Base-by-base conservation (phyloP, 306 rosid species). In the Cercis canadensis region DNA sequence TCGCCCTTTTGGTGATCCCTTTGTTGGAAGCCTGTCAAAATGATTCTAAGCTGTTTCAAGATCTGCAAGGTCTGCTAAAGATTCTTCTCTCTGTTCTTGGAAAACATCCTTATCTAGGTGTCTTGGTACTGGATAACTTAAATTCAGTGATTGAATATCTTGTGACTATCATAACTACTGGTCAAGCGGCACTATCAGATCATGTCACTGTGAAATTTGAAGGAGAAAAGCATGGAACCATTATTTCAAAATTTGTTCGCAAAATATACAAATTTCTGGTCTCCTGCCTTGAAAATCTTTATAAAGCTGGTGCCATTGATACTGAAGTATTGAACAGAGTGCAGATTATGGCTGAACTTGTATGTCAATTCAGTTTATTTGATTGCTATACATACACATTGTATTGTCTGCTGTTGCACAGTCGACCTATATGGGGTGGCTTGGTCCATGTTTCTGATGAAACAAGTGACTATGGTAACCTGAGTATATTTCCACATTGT, bases 391-490 rank as follows among this genome's bases (percentile, higher is more conserved):
- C 80, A 52, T 55, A 32, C 52, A 62, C 79, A 69, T 52, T 62
- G 31, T 83, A 72, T 82, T 79, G 82, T 64, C 59, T 89, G 24
- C 72, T 87, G 59, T 69, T 87, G 77, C 80, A 77, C 66, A 69
- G 63, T 50, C 79, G 36, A 43, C 65, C 66, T 54, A 50, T 87
- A 69, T 87, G 86, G 84, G 81, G 78, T 71, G 73, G 75, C 66
- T 16, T 58, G 65, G 39, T 46, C 16, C 57, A 75, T 29, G 87
- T 62, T 69, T 79, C 41, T 41, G 53, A 72, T 54, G 79, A 58
- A 69, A 65, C 43, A 24, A 18, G 5, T 21, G 19, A 15, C 11
- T 33, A 17, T 29, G 49, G 44, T 51, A 65, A 16, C 66, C 79
- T 55, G 36, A 29, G 63, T 70, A 41, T 62, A 14, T 61, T 53